Evolutionary conservation across 805 yeast species (phyloP).

Genomic region (Wilhelminamyces savonicus): DNA sequence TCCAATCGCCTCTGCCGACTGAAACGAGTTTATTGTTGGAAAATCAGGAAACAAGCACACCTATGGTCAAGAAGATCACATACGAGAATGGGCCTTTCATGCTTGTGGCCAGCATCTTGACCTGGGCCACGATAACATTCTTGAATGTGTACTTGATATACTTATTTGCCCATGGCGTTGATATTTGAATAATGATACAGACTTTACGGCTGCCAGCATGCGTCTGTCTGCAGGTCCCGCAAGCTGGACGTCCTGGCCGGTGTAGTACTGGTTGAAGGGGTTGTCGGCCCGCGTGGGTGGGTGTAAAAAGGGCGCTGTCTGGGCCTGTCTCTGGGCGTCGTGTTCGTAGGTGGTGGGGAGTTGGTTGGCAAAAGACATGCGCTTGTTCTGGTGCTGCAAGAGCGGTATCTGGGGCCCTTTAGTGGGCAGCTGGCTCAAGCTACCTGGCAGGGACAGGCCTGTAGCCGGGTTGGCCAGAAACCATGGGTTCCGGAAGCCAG

Average conservation of each 20-base stretch:
- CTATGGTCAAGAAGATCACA: conserved; percentile 15
- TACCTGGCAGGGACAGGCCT: conserved; percentile 4
- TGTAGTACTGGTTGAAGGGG: conserved; percentile 38
- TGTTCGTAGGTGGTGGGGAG: conserved; percentile 47
- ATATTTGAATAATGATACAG: too few species aligned
- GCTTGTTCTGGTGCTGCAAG: conserved; percentile 16
- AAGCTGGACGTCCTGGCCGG: conserved; percentile 29
- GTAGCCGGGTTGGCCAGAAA: conserved; percentile 18
- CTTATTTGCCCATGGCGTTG: conserved; percentile 36
- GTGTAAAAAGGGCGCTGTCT: conserved; percentile 23
- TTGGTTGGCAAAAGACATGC: conserved; percentile 37
- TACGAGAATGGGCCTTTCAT: conserved; percentile 35
- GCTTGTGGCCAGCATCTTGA: conserved; percentile 24
- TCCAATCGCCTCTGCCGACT: conserved; percentile 4
- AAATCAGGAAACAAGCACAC: background rate
- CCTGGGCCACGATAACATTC: conserved; percentile 35
- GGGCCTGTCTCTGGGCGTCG: conserved; percentile 17
- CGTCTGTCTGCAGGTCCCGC: conserved; percentile 23
- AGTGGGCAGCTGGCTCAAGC: conserved; percentile 20
- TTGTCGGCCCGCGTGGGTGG: conserved; percentile 42
- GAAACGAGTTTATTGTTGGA: conserved; percentile 9
- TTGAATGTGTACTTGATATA: conserved; percentile 35
- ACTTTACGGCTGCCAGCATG: conserved; percentile 34
- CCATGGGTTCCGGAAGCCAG: conserved; percentile 42
- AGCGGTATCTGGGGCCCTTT: conserved; percentile 20